Conservation (phyloP, 2,329 filamentous ascomycete genomes). For the Ceratocystis alfenasii region DNA sequence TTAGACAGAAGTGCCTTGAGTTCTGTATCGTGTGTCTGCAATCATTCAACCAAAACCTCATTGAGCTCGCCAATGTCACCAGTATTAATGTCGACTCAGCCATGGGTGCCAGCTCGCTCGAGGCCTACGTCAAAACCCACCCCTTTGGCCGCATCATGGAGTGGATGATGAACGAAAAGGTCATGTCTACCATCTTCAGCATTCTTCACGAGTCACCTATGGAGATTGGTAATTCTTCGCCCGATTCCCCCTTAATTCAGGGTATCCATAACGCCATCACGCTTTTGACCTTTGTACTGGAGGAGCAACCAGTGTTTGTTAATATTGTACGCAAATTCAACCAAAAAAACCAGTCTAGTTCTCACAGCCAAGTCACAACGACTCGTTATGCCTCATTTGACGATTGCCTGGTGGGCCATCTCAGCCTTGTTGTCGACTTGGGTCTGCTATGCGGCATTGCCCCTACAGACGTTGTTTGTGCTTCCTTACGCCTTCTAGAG, state of each 20-base stretch:
- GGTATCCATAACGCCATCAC: constrained; percentile 71
- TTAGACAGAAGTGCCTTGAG: constrained; percentile 70
- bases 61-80: constrained; percentile 71
- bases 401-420: constrained; percentile 72
- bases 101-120: constrained; percentile 61
- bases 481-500: constrained; percentile 69
- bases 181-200: constrained; percentile 66
- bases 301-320: constrained; percentile 81
- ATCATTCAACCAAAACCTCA: constrained; percentile 88
- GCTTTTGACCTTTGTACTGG: constrained; percentile 69
- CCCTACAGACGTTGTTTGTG: constrained; percentile 66
- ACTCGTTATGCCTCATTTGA: constrained; percentile 79
- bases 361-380: constrained; percentile 49
- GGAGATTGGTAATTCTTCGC: constrained; percentile 58
- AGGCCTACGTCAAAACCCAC: constrained; percentile 73
- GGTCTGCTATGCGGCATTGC: constrained; percentile 79
- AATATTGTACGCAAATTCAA: constrained; percentile 55
- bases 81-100: constrained; percentile 62
- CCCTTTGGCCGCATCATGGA: constrained; percentile 94
- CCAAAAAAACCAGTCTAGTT: constrained; percentile 39
- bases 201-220: constrained; percentile 64
- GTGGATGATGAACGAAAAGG: constrained; percentile 91
- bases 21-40: constrained; percentile 69
- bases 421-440: constrained; percentile 67
- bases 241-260: constrained; percentile 70